These are phyloP conservation scores for Suhomyces faveliae DNA, from an alignment of 805 yeast species.

Conservation along the genomic window DNA sequence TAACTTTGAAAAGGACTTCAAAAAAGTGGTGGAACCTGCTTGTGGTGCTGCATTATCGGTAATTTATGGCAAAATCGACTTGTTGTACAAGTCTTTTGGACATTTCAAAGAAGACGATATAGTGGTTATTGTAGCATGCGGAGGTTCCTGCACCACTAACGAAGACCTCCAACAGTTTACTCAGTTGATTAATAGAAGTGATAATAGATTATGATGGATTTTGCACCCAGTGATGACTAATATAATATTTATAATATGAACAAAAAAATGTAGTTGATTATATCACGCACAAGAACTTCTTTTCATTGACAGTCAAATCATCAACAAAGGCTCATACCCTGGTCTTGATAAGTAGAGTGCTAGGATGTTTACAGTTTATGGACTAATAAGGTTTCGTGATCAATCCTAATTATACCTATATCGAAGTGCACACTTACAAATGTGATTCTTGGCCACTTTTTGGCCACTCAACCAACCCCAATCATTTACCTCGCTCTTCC, in stretches of 20 bases:
- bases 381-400: no score
- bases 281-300: background rate
- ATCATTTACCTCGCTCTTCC: no score
- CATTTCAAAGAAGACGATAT: conserved; percentile 38
- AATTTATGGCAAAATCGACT: conserved; percentile 37
- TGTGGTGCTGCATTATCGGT: conserved; percentile 68
- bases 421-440: no score
- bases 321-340: no score
- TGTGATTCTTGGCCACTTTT: no score
- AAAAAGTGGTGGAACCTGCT: conserved; percentile 63
- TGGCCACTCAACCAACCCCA: no score
- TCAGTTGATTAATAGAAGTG: conserved; percentile 12
- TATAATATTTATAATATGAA: background rate
- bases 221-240: background rate
- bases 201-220: conserved; percentile 6
- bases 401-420: no score
- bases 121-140: conserved; percentile 59
- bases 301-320: no score
- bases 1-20: conserved; percentile 49
- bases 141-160: conserved; percentile 28
- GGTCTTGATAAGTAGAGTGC: no score
- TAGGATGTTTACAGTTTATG: no score
- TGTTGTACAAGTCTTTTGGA: conserved; percentile 24
- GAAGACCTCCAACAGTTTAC: conserved; percentile 14
- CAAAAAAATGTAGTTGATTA: background rate